Evolutionary conservation across 169 alveolate species (phyloP), one percentile per base, ranked within the genome.

Genomic region (Plasmodium vinckei): DNA sequence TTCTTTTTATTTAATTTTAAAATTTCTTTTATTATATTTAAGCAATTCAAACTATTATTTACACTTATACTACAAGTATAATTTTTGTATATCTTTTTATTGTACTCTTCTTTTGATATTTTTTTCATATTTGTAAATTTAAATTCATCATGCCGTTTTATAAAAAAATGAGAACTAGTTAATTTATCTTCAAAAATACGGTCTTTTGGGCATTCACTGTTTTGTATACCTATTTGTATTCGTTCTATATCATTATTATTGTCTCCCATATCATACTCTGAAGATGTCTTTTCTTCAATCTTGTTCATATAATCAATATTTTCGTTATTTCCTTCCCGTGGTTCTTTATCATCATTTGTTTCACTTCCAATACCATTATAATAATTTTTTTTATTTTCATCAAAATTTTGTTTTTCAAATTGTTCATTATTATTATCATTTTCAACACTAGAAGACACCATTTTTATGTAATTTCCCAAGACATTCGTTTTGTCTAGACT

Each of bases 51-150:
- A 10, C 87, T 86, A 19, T 86, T 86, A 70, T 86, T 86, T 33
- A 86, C 91, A 49, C 91, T 86, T 70, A 86, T 86, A 54, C 46
- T 86, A 56, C 56, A 71, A 10, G 60, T 70, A 19, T 71, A 86
- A 44, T 86, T 86, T 12, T 86, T 59, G 60, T 86, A 71, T 56
- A 86, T 86, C n/a, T 70, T 86, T 70, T 59, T 49, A 23, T 49
- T 68, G 46, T 42, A 86, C 33, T 86, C 91, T 27, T 53, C 23
- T 57, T 17, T 51, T 4, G 87, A 86, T 15, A 68, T 39, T 7
- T 59, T 68, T 51, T 69, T 71, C 25, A 82, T 71, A 39, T 56
- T 60, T 13, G 54, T 65, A 82, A 21, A 53, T 25, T 25, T 57
- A 49, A 82, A 71, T 54, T 67, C 68, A 53, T 49, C 68, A 5